Evolutionary conservation across 768 basidiomycete genomes (phyloP).

Genomic region (Tylopilus sp.): DNA sequence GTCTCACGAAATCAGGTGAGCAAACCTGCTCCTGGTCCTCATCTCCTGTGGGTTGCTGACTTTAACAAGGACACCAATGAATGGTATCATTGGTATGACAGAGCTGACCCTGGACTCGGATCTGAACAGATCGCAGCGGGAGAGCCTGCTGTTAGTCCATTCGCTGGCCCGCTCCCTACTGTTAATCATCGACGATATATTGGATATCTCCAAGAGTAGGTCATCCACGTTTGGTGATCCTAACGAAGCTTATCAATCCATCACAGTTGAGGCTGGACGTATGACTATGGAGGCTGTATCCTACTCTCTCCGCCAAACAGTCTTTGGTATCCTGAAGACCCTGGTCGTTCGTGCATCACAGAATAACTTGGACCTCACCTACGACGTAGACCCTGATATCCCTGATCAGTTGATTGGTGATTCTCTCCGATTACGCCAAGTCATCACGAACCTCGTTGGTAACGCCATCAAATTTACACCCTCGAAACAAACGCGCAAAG

Average conservation of each 20-base stretch:
- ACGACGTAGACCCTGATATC: conserved; percentile 92
- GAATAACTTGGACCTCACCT: conserved; percentile 93
- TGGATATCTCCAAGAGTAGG: conserved; percentile 99
- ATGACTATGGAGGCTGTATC: conserved; percentile 99
- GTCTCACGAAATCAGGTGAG: conserved; percentile 95
- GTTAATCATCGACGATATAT: conserved; percentile 97
- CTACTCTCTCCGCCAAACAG: conserved; percentile 94
- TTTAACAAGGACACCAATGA: conserved; percentile 89
- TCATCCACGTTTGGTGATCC: conserved; percentile 15
- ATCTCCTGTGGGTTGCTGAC: conserved; percentile 9
- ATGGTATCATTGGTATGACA: conserved; percentile 99
- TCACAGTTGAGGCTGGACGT: conserved; percentile 90
- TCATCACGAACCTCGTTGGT: conserved; percentile 92
- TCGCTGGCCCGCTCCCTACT: conserved; percentile 89
- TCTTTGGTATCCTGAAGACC: conserved; percentile 97
- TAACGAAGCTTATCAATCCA: conserved; percentile 10
- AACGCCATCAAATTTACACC: conserved; percentile 99
- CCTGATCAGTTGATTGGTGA: conserved; percentile 98
- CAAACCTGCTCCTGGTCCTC: conserved; percentile 37
- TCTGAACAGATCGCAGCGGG: conserved; percentile 88
- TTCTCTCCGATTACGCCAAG: conserved; percentile 88
- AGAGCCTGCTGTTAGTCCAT: conserved; percentile 93
- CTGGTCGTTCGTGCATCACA: conserved; percentile 96
- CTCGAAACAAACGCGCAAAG: conserved; percentile 70
- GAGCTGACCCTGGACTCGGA: conserved; percentile 96